Conservation (phyloP, 148 eudicot species). For the Agrostemma githago region DNA sequence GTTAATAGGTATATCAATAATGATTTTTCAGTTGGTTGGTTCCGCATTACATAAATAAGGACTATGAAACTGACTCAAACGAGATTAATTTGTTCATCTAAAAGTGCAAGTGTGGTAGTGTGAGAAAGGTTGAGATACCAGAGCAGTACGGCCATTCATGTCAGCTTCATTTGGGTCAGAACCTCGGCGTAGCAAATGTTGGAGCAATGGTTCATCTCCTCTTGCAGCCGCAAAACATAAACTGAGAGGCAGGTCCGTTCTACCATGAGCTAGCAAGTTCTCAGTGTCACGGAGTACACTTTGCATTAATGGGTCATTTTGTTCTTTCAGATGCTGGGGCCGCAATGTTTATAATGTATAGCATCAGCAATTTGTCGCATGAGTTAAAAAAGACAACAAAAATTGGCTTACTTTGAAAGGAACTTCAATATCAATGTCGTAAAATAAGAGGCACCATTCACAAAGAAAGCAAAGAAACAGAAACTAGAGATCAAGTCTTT, state of each 20-base stretch:
- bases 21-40: not conserved
- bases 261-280: slow-evolving; percentile 57
- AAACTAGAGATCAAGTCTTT: not conserved
- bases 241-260: slow-evolving; percentile 66
- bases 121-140: slow-evolving; percentile 35
- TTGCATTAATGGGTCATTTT: slow-evolving; percentile 28
- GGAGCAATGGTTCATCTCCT: slow-evolving; percentile 56
- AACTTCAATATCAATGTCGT: not conserved
- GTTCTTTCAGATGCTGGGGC: slow-evolving; percentile 53
- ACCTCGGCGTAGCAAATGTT: slow-evolving; percentile 52
- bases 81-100: not conserved
- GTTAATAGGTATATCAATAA: too few species aligned
- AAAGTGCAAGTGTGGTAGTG: too few species aligned
- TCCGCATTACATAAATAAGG: not conserved
- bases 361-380: not conserved
- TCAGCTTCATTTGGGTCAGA: slow-evolving; percentile 56
- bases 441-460: not conserved
- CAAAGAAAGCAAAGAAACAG: slow-evolving; percentile 11
- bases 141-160: slow-evolving; percentile 46
- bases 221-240: slow-evolving; percentile 60
- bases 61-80: not conserved
- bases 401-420: not conserved
- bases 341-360: slow-evolving; percentile 7
- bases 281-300: slow-evolving; percentile 39
- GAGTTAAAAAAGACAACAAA: not conserved